Evolutionary conservation across 1,139 yeast species (phyloP), one percentile per base, ranked within the genome.

Genomic region (Candida frijolesensis): DNA sequence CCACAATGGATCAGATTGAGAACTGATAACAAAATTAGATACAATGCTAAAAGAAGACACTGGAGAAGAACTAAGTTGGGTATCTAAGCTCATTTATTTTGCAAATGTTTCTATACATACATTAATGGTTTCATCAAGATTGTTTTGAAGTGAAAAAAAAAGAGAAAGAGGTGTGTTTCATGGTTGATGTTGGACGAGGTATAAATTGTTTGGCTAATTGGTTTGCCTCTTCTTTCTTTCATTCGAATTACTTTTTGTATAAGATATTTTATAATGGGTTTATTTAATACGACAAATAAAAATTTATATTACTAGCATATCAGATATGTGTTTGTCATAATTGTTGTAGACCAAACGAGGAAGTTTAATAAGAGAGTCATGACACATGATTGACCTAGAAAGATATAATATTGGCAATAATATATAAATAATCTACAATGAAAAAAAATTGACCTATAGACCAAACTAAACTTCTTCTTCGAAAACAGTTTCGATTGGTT

Each of bases 21-120:
- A 88, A 91, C 99, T 78, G 87, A 82, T 80, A 92, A 91, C 96
- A 91, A 86, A 71, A 88, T 94, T 85, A 89, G 94, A 85, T 94
- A 92, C 92, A 94, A 94, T 83, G 96, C 97, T 76, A 94, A 94
- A 92, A 91, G 98, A 89, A 89, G 99, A 87, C 96, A 95, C 96
- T 95, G 99, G 99, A 94, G 97, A 89, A 90, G 99, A 88, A 94
- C 98, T 72, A 95, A 94, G 96, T 87, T 95, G 83, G 85, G 87
- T 87, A 80, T 94, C 86, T 94, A 90, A 89, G 82, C 54, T 51
- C 52, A 48, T 47, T 54, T 32, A 40, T 39, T 25, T 25, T 25
- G 45, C 45, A 35, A 25, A 34, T 38, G 43, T 47, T 29, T 46
- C 41, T 43, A 22, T 37, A 27, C 46, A 44, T 25, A 27, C 15